Evolutionary conservation across 768 basidiomycete genomes (phyloP).

Genomic region (Lanmaoa rubissima): DNA sequence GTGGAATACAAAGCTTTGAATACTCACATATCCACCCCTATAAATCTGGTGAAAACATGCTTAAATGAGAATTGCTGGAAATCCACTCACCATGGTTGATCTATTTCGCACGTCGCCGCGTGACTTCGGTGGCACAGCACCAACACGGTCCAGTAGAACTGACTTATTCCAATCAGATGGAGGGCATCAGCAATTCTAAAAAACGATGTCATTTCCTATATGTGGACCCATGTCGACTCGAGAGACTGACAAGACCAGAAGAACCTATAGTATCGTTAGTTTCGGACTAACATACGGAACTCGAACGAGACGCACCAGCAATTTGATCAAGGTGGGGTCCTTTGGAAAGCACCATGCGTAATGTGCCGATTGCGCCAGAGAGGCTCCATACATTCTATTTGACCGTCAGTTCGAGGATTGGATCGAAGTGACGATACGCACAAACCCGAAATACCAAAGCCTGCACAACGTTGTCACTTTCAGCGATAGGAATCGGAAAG

Average conservation of each 20-base stretch:
- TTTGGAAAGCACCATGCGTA: slow-evolving; percentile 8
- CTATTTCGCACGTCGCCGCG: not conserved
- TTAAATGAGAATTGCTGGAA: not conserved
- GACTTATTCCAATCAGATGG: slow-evolving; percentile 3
- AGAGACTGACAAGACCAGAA: slow-evolving; percentile 11
- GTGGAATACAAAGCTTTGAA: too few species aligned
- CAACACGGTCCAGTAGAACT: slow-evolving; percentile 7
- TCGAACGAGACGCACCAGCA: not conserved
- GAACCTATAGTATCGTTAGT: slow-evolving; percentile 2
- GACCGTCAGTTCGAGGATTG: not conserved
- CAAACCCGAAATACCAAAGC: not conserved
- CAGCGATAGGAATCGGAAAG: not conserved
- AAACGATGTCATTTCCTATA: not conserved
- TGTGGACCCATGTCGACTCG: too few species aligned
- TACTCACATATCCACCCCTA: slow-evolving; percentile 14
- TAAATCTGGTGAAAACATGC: not conserved
- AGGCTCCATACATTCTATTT: slow-evolving; percentile 11
- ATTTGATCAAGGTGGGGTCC: slow-evolving; percentile 5
- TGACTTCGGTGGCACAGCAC: slow-evolving; percentile 4
- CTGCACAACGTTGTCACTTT: not conserved
- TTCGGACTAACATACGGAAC: not conserved
- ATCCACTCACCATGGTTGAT: slow-evolving; percentile 11
- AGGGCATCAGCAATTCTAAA: slow-evolving; percentile 3
- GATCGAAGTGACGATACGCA: not conserved
- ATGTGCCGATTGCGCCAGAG: slow-evolving; percentile 1